Evolutionary conservation across 2,329 filamentous ascomycete species (phyloP), one percentile per base, ranked within the genome.

Genomic region (Ceratocystis albifundus): DNA sequence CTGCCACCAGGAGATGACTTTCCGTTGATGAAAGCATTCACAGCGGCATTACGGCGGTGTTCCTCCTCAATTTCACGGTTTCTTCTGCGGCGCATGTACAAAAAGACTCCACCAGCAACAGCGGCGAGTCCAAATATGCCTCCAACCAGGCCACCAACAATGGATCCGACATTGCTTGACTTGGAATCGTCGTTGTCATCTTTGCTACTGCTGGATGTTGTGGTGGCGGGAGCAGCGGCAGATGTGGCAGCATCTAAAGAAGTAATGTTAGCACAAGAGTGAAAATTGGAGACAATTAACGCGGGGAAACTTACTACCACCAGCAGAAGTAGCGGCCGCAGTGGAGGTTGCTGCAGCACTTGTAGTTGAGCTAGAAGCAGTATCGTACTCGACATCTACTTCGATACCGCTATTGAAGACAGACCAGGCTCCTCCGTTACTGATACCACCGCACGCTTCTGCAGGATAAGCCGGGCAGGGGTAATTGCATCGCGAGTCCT

Each of bases 111-210:
- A 57, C 85, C 90, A 12, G 83, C 78, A 20, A 89, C 80, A 15
- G 80, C 88, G 65, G 79, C 82, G 3, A 91, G 72, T 1, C 78
- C 88, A 1, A 96, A 78, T 1, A 96, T 84, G 67, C 89, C 91
- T 7, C 94, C 88, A 1, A 96, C 92, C 1, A 90, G 89, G 68
- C 93, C 93, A 8, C 87, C 93, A 20, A 88, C 91, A 70, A 97
- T 92, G 62, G 88, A 90, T 48, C 85, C 88, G n/a, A 85, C n/a
- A 73, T 87, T 92, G n/a, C 86, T 78, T 7, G 80, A 77, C 64
- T 76, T 71, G 12, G 73, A 72, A 30, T 71, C 70, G 2, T 57
- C 53, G 1, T 30, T 8, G 32, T 8, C 0, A 36, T 3, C 2
- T n/a, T 57, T 15, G 10, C 17, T 55, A 17, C 68, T 36, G 41